Conservation (phyloP, 2,329 filamentous ascomycete genomes). For the Lasiodiplodia theobromae region DNA sequence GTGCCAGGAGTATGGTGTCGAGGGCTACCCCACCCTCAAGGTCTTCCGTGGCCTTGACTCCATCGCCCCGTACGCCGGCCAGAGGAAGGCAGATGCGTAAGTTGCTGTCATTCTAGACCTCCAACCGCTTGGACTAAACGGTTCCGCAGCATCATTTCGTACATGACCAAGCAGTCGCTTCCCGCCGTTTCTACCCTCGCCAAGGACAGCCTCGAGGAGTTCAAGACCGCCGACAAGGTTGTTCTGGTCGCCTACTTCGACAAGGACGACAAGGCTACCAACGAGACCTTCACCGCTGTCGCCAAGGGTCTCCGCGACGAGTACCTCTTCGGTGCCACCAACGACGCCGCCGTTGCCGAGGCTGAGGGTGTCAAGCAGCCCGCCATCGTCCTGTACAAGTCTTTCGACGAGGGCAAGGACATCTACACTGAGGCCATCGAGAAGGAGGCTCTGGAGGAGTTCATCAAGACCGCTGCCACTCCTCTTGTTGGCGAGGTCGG, state of each 20-base stretch:
- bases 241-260: conserved; percentile 90
- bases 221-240: conserved; percentile 98
- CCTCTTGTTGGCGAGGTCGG: conserved; percentile 95
- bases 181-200: conserved; percentile 86
- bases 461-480: conserved; percentile 83
- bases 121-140: conserved; percentile 28
- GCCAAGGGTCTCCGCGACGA: conserved; percentile 82
- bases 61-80: conserved; percentile 82
- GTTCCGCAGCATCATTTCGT: conserved; percentile 67
- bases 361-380: conserved; percentile 89
- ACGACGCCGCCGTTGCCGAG: conserved; percentile 83
- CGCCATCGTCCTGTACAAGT: conserved; percentile 92
- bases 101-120: conserved; percentile 35
- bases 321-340: conserved; percentile 90
- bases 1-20: conserved; percentile 87
- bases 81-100: conserved; percentile 81
- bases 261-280: conserved; percentile 80
- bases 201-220: conserved; percentile 85
- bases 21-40: conserved; percentile 99
- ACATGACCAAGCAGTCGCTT: conserved; percentile 98
- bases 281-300: conserved; percentile 80
- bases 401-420: conserved; percentile 95
- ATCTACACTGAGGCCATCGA: conserved; percentile 84
- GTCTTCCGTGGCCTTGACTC: conserved; percentile 93
- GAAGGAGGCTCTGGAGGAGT: conserved; percentile 77